Evolutionary conservation across 2,329 filamentous ascomycete species (phyloP).

Genomic region (Dactylonectria estremocensis): DNA sequence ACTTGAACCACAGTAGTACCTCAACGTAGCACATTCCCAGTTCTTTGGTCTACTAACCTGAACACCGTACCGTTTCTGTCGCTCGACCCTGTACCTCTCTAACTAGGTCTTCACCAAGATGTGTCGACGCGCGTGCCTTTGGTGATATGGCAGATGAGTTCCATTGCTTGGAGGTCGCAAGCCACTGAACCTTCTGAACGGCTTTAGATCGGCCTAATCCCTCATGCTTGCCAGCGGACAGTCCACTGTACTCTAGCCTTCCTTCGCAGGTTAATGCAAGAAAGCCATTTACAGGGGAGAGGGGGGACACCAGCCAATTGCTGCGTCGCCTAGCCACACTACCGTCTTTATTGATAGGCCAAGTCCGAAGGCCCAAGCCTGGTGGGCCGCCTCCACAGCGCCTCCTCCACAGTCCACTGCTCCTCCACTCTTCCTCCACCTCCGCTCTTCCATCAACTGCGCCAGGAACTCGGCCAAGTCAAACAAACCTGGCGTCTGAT

Average conservation of each 20-base stretch:
- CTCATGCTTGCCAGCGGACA: conserved; percentile 13
- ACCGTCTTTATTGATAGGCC: conserved; percentile 23
- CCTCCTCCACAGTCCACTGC: conserved; percentile 32
- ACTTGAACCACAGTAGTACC: background rate
- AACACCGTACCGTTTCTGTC: no score
- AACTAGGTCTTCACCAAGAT: no score
- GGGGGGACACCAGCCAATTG: conserved; percentile 27
- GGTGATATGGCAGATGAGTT: no score
- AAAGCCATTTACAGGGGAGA: background rate
- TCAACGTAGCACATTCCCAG: no score
- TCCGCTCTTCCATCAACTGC: conserved; percentile 26
- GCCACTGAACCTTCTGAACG: conserved; percentile 14
- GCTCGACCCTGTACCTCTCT: no score
- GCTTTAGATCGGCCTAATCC: background rate
- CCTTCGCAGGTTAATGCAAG: conserved; percentile 10
- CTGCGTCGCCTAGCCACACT: background rate
- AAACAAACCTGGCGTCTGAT: conserved; percentile 10
- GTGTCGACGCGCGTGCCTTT: no score
- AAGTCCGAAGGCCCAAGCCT: conserved; percentile 15
- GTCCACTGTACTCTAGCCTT: conserved; percentile 15
- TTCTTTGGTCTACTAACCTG: no score
- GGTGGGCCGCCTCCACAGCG: conserved; percentile 29
- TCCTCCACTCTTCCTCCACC: conserved; percentile 30
- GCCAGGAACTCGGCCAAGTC: conserved; percentile 15
- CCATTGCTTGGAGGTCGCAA: no score